These are phyloP conservation scores for Epichloe hybrida DNA, from an alignment of 2,329 filamentous ascomycete species.

Conservation along the genomic window DNA sequence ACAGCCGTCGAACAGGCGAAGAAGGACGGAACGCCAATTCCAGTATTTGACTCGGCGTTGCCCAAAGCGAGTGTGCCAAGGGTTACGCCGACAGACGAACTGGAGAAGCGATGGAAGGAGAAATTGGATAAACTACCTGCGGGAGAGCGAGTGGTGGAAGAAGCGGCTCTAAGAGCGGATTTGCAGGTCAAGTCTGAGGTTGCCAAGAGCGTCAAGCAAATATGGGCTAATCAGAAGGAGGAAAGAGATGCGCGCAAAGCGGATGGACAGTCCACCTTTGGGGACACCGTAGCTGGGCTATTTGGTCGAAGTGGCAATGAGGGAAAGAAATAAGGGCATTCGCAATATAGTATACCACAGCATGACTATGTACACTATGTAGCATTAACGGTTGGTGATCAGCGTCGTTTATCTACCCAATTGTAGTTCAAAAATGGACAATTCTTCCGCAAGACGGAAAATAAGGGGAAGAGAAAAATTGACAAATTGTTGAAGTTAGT, in stretches of 20 bases:
- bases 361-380: neutral
- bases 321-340: neutral
- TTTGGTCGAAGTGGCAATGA: slow-evolving; percentile 16
- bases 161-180: slow-evolving; percentile 51
- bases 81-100: slow-evolving; percentile 25
- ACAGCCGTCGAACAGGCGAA: slow-evolving; percentile 56
- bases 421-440: too few relatives aligned
- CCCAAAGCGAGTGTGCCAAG: slow-evolving; percentile 17
- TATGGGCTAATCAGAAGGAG: slow-evolving; percentile 43
- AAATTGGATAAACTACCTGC: slow-evolving; percentile 43
- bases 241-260: slow-evolving; percentile 34
- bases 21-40: slow-evolving; percentile 42
- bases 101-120: slow-evolving; percentile 38
- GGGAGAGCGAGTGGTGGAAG: slow-evolving; percentile 46
- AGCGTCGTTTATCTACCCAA: neutral
- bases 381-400: neutral
- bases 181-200: slow-evolving; percentile 46
- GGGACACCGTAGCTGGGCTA: slow-evolving; percentile 17
- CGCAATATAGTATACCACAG: neutral
- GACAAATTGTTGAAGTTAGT: too few relatives aligned
- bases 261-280: slow-evolving; percentile 18
- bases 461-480: too few relatives aligned
- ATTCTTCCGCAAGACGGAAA: too few relatives aligned
- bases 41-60: slow-evolving; percentile 46
- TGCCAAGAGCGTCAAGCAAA: slow-evolving; percentile 37